Conservation (phyloP, 2,329 filamentous ascomycete species). For the Colletotrichum neosansevieriae region DNA sequence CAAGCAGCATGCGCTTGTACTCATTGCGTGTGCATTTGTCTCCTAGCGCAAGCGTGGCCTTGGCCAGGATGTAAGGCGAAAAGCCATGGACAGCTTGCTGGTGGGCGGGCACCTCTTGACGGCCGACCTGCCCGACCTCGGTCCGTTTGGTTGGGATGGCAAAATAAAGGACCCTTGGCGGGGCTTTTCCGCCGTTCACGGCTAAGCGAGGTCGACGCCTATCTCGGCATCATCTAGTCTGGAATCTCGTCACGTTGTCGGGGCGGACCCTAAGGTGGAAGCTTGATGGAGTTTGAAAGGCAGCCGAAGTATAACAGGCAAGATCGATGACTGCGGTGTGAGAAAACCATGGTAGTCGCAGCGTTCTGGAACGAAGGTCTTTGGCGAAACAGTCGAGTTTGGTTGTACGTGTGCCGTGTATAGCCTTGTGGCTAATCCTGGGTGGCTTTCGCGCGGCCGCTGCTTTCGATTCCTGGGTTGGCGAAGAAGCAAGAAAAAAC, state of each 20-base stretch:
- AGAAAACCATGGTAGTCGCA: not conserved
- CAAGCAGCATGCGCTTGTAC: slow-evolving; percentile 1
- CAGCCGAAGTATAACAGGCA: not conserved
- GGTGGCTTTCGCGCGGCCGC: slow-evolving; percentile 6
- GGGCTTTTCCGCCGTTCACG: slow-evolving; percentile 5
- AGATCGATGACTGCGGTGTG: slow-evolving; percentile 11
- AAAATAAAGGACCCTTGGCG: slow-evolving; percentile 13
- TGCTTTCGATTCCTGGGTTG: slow-evolving; percentile 1
- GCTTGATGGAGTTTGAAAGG: not conserved
- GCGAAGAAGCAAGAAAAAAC: not conserved
- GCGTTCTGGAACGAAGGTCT: not conserved
- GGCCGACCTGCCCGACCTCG: slow-evolving; percentile 12
- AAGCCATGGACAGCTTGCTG: no score
- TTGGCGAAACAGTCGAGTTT: not conserved
- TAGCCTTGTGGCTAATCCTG: not conserved
- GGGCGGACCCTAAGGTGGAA: slow-evolving; percentile 2
- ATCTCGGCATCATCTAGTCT: not conserved
- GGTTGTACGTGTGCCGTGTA: not conserved
- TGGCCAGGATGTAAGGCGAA: no score
- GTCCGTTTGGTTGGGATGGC: not conserved
- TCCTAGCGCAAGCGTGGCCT: not conserved
- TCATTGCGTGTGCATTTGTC: not conserved
- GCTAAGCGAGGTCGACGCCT: slow-evolving; percentile 4
- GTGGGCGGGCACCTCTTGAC: slow-evolving; percentile 2
- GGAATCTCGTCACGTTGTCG: slow-evolving; percentile 14